Conservation (phyloP, 495 filamentous ascomycete genomes). For the Daldinia grandis region DNA sequence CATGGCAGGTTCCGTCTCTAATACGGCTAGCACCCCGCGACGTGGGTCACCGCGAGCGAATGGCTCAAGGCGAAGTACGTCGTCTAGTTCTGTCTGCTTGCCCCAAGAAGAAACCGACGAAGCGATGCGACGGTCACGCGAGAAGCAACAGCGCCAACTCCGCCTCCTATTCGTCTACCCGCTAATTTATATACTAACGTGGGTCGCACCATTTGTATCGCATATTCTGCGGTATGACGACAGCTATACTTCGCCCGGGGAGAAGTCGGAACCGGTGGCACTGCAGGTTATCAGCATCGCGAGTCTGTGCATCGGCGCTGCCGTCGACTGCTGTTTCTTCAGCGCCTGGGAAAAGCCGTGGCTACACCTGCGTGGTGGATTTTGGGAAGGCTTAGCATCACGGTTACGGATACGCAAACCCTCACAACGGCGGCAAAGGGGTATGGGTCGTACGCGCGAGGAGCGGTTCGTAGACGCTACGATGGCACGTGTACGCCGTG, state of each 20-base stretch:
- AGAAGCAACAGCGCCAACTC: conserved; percentile 70
- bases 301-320: conserved; percentile 67
- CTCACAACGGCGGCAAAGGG: conserved; percentile 21
- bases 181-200: conserved; percentile 72
- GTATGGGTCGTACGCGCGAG: conserved; percentile 52
- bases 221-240: conserved; percentile 69
- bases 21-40: conserved; percentile 39
- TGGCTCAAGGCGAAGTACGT: conserved; percentile 6
- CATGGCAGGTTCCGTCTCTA: conserved; percentile 25
- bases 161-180: conserved; percentile 77
- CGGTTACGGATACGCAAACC: conserved; percentile 26
- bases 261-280: conserved; percentile 51
- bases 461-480: conserved; percentile 57
- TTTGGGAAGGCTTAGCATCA: conserved; percentile 46
- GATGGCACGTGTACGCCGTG: conserved; percentile 53
- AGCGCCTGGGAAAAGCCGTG: conserved; percentile 72
- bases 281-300: conserved; percentile 64
- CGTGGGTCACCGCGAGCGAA: conserved; percentile 34
- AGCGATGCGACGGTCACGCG: conserved; percentile 52
- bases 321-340: conserved; percentile 74
- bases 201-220: conserved; percentile 73
- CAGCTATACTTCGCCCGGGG: conserved; percentile 41
- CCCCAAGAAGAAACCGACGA: conserved; percentile 32
- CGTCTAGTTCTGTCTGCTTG: conserved; percentile 32
- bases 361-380: conserved; percentile 63